Evolutionary conservation across 2,329 filamentous ascomycete genomes (phyloP).

Genomic region (Claviceps fusiformis): DNA sequence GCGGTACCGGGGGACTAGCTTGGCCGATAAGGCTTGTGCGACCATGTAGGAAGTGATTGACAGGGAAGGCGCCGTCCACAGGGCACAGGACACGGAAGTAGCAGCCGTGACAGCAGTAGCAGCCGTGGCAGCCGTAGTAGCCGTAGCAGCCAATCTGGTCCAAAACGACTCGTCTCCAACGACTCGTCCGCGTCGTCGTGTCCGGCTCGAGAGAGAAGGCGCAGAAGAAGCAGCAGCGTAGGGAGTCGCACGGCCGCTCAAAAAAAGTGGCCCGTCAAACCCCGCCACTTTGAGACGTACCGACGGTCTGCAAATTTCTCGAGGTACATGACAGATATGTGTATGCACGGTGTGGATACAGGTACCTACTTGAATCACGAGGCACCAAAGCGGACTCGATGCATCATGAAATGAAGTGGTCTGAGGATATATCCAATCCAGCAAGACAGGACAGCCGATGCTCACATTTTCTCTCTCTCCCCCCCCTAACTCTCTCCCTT

Average conservation of each 20-base stretch:
- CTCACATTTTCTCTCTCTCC: too few relatives aligned
- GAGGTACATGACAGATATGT: too few relatives aligned
- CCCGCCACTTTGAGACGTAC: not conserved
- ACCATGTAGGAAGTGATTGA: not conserved
- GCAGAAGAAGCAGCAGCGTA: not conserved
- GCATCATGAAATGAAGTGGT: not conserved
- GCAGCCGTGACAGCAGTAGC: not conserved
- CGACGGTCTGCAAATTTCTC: too few relatives aligned
- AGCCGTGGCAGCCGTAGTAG: not conserved
- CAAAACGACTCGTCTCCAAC: not conserved
- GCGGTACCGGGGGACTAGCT: not conserved
- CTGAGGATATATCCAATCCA: not conserved
- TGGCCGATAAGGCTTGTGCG: not conserved
- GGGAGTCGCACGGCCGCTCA: not conserved
- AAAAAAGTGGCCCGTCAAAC: not conserved
- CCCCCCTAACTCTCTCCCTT: too few relatives aligned
- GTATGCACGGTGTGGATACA: too few relatives aligned
- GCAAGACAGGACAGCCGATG: too few relatives aligned
- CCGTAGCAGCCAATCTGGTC: not conserved
- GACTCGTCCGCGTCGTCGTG: not conserved
- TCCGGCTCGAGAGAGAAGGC: not conserved
- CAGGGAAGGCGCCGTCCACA: constrained; percentile 1
- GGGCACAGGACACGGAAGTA: not conserved
- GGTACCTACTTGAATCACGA: not conserved
- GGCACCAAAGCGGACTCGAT: not conserved